These are phyloP conservation scores for Yamadazyma sp. DNA, from an alignment of 805 yeast genomes.

Conservation along the genomic window DNA sequence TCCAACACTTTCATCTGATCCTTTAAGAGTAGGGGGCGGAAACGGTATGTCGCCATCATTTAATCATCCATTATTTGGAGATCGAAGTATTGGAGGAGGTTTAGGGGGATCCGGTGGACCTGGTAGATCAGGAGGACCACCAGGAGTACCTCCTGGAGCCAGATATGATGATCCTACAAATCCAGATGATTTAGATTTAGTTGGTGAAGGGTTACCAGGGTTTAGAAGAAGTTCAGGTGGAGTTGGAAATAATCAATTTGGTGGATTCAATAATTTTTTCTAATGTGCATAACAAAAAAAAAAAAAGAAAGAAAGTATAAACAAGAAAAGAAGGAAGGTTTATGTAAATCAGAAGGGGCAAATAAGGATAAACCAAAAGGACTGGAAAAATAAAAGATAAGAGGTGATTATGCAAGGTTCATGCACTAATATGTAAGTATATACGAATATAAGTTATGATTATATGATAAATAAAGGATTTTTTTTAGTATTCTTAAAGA, in stretches of 20 bases:
- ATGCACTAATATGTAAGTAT: too few relatives aligned
- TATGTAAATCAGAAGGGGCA: too few relatives aligned
- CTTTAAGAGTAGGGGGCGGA: conserved; percentile 23
- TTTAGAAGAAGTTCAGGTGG: conserved; percentile 23
- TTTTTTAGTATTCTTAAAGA: too few relatives aligned
- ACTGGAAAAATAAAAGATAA: too few relatives aligned
- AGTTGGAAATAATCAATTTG: conserved; percentile 7
- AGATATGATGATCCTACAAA: conserved; percentile 51
- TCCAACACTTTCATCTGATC: conserved; percentile 47
- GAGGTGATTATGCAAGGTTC: too few relatives aligned
- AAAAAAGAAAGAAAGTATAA: too few relatives aligned
- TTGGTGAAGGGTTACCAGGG: conserved; percentile 48
- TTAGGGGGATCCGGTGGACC: conserved; percentile 22
- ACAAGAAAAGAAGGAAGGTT: too few relatives aligned
- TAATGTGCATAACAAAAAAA: too few relatives aligned
- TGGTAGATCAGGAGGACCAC: conserved; percentile 32
- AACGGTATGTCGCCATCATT: conserved; percentile 58
- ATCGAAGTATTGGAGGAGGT: conserved; percentile 4
- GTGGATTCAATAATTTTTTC: conserved; percentile 13
- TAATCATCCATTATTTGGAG: conserved; percentile 49
- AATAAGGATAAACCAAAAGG: too few relatives aligned
- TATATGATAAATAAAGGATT: too few relatives aligned
- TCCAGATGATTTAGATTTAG: conserved; percentile 30
- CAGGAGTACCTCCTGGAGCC: conserved; percentile 48
- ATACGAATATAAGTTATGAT: too few relatives aligned